phyloP scores from a whole-genome alignment of 2,329 filamentous ascomycete genomes.

The Diaporthe velutina region DNA sequence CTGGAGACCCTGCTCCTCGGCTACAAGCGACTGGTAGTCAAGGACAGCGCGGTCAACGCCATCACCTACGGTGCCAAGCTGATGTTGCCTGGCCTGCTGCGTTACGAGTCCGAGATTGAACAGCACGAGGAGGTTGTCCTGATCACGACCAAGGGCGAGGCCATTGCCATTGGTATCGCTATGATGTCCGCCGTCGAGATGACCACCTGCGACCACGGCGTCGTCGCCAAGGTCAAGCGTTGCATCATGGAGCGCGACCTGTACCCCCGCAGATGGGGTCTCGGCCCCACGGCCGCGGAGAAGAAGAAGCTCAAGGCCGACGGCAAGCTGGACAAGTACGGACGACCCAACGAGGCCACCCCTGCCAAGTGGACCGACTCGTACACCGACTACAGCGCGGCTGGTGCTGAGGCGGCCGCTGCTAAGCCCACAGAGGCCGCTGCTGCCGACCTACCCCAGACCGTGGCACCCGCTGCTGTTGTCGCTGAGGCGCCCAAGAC shows the following conservation, averaged over 20 bases:
- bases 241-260: conserved; percentile 99
- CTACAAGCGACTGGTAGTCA: conserved; percentile 98
- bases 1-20: conserved; percentile 91
- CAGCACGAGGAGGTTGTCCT: conserved; percentile 96
- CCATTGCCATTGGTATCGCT: conserved; percentile 94
- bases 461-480: conserved; percentile 51
- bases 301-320: conserved; percentile 99
- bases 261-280: conserved; percentile 96
- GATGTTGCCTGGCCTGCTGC: conserved; percentile 95
- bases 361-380: conserved; percentile 92
- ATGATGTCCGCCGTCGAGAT: conserved; percentile 99
- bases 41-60: conserved; percentile 96
- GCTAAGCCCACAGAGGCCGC: conserved; percentile 56
- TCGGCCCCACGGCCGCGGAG: conserved; percentile 91
- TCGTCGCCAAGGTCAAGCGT: conserved; percentile 98
- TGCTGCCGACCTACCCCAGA: conserved; percentile 55
- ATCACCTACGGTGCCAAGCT: conserved; percentile 99
- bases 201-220: conserved; percentile 95
- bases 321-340: conserved; percentile 98
- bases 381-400: conserved; percentile 89
- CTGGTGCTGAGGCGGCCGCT: conserved; percentile 57
- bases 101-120: conserved; percentile 93
- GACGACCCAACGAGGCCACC: conserved; percentile 90
- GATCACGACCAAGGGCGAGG: conserved; percentile 99
- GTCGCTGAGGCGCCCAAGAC: conserved; percentile 48